A percentile compares a stretch with the other conserved stretches of the same genome.
These are phyloP conservation scores for Punctularia strigosozonata DNA, from an alignment of 768 basidiomycete species.

Conservation along the genomic window DNA sequence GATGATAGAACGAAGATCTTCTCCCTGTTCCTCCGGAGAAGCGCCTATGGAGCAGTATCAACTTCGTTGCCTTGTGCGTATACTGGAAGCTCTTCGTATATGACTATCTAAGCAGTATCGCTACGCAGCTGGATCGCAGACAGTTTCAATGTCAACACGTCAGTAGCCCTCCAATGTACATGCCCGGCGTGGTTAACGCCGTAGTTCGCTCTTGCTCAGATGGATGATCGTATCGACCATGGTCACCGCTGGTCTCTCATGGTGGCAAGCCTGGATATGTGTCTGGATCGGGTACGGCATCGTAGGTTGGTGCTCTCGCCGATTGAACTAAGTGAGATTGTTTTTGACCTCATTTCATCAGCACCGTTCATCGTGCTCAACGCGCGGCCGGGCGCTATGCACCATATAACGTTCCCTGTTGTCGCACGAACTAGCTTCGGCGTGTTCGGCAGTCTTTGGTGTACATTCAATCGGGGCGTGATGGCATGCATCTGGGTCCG, in stretches of 20 bases:
- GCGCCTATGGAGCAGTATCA: slow-evolving; percentile 52
- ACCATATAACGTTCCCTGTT: slow-evolving; percentile 69
- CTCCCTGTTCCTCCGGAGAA: slow-evolving; percentile 53
- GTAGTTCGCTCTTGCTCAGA: slow-evolving; percentile 18
- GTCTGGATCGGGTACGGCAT: slow-evolving; percentile 41
- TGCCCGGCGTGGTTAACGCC: background rate
- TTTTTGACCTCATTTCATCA: slow-evolving; percentile 40
- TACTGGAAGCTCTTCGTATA: slow-evolving; percentile 2
- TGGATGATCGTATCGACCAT: slow-evolving; percentile 75
- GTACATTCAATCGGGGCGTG: slow-evolving; percentile 61
- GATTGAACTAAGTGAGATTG: slow-evolving; percentile 14
- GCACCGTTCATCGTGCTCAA: slow-evolving; percentile 69
- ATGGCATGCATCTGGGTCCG: no score
- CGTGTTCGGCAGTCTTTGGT: slow-evolving; percentile 69
- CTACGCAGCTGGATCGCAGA: slow-evolving; percentile 62
- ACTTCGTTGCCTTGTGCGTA: slow-evolving; percentile 55
- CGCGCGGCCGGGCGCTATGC: slow-evolving; percentile 65
- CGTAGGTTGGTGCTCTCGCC: slow-evolving; percentile 2
- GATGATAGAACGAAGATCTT: slow-evolving; percentile 53
- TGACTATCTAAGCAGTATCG: slow-evolving; percentile 5
- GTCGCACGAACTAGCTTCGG: slow-evolving; percentile 71
- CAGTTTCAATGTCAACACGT: slow-evolving; percentile 72
- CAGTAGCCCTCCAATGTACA: slow-evolving; percentile 16
- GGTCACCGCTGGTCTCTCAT: slow-evolving; percentile 59
- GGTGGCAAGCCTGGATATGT: slow-evolving; percentile 83